A percentile compares a stretch with the other conserved stretches of the same genome.
These are phyloP conservation scores for Colletotrichum sansevieriae DNA, from an alignment of 2,329 filamentous ascomycete genomes.

Conservation along the genomic window DNA sequence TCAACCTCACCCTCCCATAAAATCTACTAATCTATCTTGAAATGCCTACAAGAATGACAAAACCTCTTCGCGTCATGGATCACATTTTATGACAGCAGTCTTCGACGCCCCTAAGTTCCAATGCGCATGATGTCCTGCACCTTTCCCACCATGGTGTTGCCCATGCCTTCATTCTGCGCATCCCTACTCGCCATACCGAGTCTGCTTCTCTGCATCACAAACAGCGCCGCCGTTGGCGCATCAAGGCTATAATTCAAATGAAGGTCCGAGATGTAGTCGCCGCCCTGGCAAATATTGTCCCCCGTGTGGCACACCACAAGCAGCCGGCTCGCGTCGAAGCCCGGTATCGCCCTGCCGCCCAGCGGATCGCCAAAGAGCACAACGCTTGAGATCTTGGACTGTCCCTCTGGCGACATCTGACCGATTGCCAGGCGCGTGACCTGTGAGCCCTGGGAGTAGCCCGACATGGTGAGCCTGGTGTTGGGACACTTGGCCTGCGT, in stretches of 20 bases:
- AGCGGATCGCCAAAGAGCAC: conserved; percentile 50
- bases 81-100: not conserved
- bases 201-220: conserved; percentile 45
- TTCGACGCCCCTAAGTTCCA: not conserved
- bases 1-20: not conserved
- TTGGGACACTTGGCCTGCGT: conserved; percentile 48
- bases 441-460: conserved; percentile 49
- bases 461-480: conserved; percentile 46
- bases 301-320: conserved; percentile 46
- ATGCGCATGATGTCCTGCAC: conserved; percentile 36
- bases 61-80: not conserved
- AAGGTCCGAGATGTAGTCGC: conserved; percentile 25
- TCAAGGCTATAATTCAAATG: conserved; percentile 42
- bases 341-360: conserved; percentile 43
- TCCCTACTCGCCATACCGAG: conserved; percentile 45
- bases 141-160: conserved; percentile 39
- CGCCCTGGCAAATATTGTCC: conserved; percentile 48
- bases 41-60: not conserved
- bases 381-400: conserved; percentile 45
- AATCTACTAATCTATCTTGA: not conserved
- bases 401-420: conserved; percentile 42
- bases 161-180: conserved; percentile 45
- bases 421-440: conserved; percentile 47
- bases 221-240: conserved; percentile 41
- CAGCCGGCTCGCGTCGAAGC: conserved; percentile 43